Base-by-base conservation (phyloP, 2,329 filamentous ascomycete genomes). In the Domatiomyces globalis region DNA sequence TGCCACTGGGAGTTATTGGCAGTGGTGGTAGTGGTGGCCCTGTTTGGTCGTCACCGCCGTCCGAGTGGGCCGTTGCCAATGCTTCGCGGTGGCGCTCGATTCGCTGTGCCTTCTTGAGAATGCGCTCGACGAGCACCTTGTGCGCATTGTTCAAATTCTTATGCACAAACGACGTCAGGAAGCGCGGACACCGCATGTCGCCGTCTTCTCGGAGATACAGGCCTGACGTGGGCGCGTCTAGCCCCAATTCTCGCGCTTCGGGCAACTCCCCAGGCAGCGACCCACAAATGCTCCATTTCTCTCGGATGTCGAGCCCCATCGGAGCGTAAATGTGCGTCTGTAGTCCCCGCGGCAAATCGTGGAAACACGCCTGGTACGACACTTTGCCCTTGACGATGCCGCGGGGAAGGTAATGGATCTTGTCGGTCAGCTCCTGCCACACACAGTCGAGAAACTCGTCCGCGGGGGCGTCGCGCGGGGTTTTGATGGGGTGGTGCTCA, bases 121-220 rank as follows among this genome's bases (percentile, higher is more conserved):
- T 67, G n/a, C 74, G 69, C 2, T 83, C 79, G 2, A 90, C 84
- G 3, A 94, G 73, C 2, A 76, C 72, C 8, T 73, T 75, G 61
- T 94, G 87, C 0, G 85, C 79, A 62, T 84, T 85, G 61, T 85
- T 85, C 45, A 94, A 74, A 12, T 85, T 92, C 68, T 81, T 85
- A 72, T 85, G 89, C 53, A 94, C 84, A 62, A 94, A 94, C 6
- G 71, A 69, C 0, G 81, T 75, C 71, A 92, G 77, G 56, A 92
- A 71, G 52, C 87, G 71, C 61, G 88, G 90, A 70, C 87, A 94
- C 52, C 77, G 77, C 73, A 94, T 81, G 56, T 87, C 83, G 47
- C 92, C 82, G 58, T 94, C 87, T 71, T 94, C 87, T n/a, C 84
- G 76, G 43, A 94, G 71, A 63, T 88, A 94, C 10, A 94, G 70